Evolutionary conservation across 345 rosid genomes (phyloP).

Genomic region (Mangifera indica): DNA sequence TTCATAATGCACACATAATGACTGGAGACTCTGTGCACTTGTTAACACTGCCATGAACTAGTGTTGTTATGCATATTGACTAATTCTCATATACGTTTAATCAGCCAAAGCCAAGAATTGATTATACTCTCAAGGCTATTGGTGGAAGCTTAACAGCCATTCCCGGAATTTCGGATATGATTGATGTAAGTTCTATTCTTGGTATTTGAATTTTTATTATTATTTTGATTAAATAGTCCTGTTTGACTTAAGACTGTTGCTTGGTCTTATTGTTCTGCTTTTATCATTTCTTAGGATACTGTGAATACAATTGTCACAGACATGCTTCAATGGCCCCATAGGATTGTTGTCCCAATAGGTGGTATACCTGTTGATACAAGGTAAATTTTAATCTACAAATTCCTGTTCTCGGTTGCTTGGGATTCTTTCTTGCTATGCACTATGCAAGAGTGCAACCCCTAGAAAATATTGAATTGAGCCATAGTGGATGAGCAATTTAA

Average conservation of each 20-base stretch:
- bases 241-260: not conserved
- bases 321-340: constrained; percentile 99
- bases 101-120: constrained; percentile 98
- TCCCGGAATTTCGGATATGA: constrained; percentile 96
- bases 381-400: constrained; percentile 33
- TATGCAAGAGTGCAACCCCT: not conserved
- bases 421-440: not conserved
- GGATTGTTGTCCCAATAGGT: constrained; percentile 98
- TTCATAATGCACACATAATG: not conserved
- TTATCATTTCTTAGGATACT: constrained; percentile 58
- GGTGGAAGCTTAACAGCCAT: constrained; percentile 98
- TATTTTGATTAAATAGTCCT: not conserved
- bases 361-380: constrained; percentile 84
- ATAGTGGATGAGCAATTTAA: not conserved
- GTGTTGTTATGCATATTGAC: constrained; percentile 18
- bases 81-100: constrained; percentile 16
- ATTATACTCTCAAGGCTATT: constrained; percentile 90
- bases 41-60: not conserved
- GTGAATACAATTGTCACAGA: constrained; percentile 81
- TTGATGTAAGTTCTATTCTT: constrained; percentile 65
- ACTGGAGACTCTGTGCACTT: not conserved
- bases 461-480: not conserved
- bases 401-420: not conserved
- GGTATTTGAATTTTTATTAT: not conserved
- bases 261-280: constrained; percentile 2